Conservation (phyloP, 2,329 filamentous ascomycete species). For the Fusarium setosum region DNA sequence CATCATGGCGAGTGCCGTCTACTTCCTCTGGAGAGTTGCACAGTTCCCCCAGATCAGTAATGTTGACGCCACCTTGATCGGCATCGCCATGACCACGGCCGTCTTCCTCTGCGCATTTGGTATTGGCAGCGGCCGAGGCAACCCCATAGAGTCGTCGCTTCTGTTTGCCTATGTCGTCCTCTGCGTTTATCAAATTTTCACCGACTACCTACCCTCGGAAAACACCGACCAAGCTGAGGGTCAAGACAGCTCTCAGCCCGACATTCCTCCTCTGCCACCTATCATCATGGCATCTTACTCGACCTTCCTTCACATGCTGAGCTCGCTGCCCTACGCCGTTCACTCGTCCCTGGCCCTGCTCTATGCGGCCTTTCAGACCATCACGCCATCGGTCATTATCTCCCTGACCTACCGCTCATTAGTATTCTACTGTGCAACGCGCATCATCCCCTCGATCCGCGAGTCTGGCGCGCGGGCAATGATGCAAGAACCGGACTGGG, state of each 20-base stretch:
- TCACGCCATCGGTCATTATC: constrained; percentile 95
- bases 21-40: constrained; percentile 95
- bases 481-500: constrained; percentile 85
- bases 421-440: constrained; percentile 93
- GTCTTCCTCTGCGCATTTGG: constrained; percentile 95
- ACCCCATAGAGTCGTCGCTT: constrained; percentile 93
- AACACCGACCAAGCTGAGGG: constrained; percentile 64
- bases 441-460: constrained; percentile 93
- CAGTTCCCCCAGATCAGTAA: constrained; percentile 95
- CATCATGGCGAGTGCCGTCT: constrained; percentile 91
- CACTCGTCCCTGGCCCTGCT: constrained; percentile 88
- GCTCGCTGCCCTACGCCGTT: constrained; percentile 84
- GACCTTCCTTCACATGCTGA: constrained; percentile 85
- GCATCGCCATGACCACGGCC: constrained; percentile 90
- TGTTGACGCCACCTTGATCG: constrained; percentile 91
- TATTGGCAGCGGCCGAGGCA: constrained; percentile 92
- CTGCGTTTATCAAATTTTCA: constrained; percentile 99
- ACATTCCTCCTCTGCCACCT: constrained; percentile 94
- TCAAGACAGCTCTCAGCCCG: constrained; percentile 71
- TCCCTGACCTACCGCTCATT: constrained; percentile 93
- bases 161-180: constrained; percentile 98
- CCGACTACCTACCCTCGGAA: constrained; percentile 92
- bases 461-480: constrained; percentile 86
- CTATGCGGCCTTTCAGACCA: constrained; percentile 91
- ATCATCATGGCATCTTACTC: constrained; percentile 99